A percentile compares a stretch with the other conserved stretches of the same genome.
These are phyloP conservation scores for Nemania sp. DNA, from an alignment of 2,329 filamentous ascomycete genomes.

Conservation along the genomic window DNA sequence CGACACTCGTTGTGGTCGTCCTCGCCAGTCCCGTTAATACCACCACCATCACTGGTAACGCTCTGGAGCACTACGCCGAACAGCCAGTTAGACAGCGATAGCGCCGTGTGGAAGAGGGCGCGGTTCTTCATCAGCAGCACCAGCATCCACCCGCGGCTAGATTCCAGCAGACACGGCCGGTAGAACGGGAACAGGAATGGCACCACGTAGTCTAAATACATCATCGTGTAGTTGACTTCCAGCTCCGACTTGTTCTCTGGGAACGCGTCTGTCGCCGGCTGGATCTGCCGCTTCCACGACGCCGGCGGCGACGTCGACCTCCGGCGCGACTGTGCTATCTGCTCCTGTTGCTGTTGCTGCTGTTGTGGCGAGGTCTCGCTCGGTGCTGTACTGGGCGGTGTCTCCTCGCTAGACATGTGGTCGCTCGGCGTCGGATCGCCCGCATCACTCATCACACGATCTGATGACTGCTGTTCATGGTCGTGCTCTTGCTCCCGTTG, in stretches of 20 bases:
- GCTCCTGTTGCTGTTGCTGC: neutral
- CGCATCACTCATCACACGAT: slow-evolving; percentile 10
- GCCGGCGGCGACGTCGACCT: slow-evolving; percentile 4
- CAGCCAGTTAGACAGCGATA: slow-evolving; percentile 62
- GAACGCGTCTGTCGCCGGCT: slow-evolving; percentile 6
- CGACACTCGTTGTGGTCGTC: slow-evolving; percentile 41
- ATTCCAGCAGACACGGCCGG: slow-evolving; percentile 55
- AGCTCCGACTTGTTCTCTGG: slow-evolving; percentile 26
- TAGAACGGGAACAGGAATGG: slow-evolving; percentile 68
- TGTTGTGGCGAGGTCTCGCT: slow-evolving; percentile 3
- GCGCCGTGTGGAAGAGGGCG: slow-evolving; percentile 58
- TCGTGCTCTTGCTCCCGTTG: neutral
- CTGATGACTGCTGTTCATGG: neutral
- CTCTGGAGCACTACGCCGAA: slow-evolving; percentile 51
- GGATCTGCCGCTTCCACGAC: neutral
- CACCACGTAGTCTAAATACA: slow-evolving; percentile 65
- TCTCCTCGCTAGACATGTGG: neutral
- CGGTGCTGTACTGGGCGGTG: neutral
- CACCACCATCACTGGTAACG: no score
- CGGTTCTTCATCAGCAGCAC: slow-evolving; percentile 60
- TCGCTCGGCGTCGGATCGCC: neutral
- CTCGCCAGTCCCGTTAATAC: no score
- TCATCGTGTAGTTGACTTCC: slow-evolving; percentile 50
- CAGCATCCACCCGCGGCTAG: slow-evolving; percentile 64
- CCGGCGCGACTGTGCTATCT: neutral